A percentile compares a stretch with the other conserved stretches of the same genome.
Evolutionary conservation across 169 alveolate genomes (phyloP).

Genomic region (Plasmodium malariae): DNA sequence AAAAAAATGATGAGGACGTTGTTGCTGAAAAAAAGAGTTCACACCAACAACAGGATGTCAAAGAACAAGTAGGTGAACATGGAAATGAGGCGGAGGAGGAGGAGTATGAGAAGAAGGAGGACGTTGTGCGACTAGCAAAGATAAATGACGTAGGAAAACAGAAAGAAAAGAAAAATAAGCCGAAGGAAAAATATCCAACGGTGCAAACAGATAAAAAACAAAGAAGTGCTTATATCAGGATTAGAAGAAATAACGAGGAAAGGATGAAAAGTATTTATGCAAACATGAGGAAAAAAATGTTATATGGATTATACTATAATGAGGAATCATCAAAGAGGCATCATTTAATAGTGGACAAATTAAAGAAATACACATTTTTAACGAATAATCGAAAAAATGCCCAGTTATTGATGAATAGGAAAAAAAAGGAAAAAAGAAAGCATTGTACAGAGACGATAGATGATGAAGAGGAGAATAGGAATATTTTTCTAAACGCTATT

Average conservation of each 20-base stretch:
- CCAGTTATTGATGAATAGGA: neutral
- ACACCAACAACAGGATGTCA: neutral
- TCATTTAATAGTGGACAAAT: too few species aligned
- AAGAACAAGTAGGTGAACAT: neutral
- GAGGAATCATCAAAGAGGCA: too few species aligned
- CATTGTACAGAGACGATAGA: too few species aligned
- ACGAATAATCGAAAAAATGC: too few species aligned
- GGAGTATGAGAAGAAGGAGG: neutral
- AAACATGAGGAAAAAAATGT: neutral
- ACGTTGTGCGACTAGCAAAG: neutral
- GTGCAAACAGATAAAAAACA: neutral
- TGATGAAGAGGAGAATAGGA: neutral
- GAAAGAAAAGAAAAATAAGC: neutral
- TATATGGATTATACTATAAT: neutral
- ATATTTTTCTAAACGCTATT: conserved; percentile 23
- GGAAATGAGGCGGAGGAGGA: neutral
- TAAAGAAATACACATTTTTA: too few species aligned
- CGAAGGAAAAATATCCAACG: neutral
- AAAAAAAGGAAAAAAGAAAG: neutral
- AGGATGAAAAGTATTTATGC: neutral
- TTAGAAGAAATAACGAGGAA: neutral
- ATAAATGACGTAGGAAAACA: neutral
- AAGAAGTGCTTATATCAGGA: neutral
- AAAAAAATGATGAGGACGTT: neutral
- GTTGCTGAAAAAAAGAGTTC: too few species aligned